Evolutionary conservation across 2,329 filamentous ascomycete genomes (phyloP), one percentile per base, ranked within the genome.

Genomic region (Allantophomopsis lycopodina): DNA sequence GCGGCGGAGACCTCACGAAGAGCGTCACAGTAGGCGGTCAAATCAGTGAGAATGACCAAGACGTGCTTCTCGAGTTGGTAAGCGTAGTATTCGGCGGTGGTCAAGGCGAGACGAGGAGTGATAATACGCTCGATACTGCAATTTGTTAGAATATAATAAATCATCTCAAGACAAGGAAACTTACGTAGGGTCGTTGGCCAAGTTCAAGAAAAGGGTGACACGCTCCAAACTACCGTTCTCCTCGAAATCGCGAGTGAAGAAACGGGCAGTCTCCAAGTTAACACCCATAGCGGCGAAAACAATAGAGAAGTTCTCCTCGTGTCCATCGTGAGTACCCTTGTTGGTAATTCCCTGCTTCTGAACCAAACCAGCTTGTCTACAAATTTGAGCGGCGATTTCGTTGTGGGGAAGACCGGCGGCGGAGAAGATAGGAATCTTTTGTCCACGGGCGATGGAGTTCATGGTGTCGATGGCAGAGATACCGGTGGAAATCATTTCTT

Each of bases 61-160:
- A 98, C 91, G 76, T 98, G 91, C 77, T 98, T 98, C 76, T 98
- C 91, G 50, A 98, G 78, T 66, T 98, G 91, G 69, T 98, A 98
- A 59, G 91, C 91, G 64, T 96, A 98, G 76, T 98, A 98, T 66
- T 98, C 91, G 63, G 91, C 91, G 18, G 93, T 98, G 37, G 91
- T 98, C 49, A 98, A 76, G 40, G 91, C 91, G 45, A 98, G 83
- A 76, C 91, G 91, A 60, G 91, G 91, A 40, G 91, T 98, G 60
- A 98, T 98, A 60, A 98, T 98, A 80, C 91, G 91, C 66, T 98
- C 91, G 63, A 98, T 98, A 39, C 85, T 93, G 52, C 17, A 52
- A 43, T 14, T 16, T 30, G 15, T 43, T 46, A 55, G 28, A 33
- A 34, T 17, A 12, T 30, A 16, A 34, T 16, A 32, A 11, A n/a